Evolutionary conservation across 1,139 yeast species (phyloP).

Genomic region (Blastobotrys niveus): DNA sequence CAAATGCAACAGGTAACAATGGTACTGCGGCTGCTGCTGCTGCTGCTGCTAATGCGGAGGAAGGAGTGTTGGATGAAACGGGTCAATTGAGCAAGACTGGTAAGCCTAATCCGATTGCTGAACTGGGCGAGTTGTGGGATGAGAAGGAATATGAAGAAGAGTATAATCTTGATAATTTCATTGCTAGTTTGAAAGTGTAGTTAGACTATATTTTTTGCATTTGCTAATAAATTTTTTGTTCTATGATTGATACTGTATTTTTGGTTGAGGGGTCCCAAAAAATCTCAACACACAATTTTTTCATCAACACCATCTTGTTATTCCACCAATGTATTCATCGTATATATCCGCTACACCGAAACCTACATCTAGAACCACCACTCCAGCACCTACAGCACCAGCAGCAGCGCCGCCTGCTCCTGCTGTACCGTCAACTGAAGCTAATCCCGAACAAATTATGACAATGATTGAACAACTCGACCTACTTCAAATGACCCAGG

Average conservation of each 20-base stretch:
- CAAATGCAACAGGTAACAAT: no score
- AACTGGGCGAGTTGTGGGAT: conserved; percentile 94
- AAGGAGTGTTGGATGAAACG: conserved; percentile 44
- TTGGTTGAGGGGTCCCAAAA: no score
- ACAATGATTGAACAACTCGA: conserved; percentile 21
- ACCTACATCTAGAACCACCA: conserved; percentile 1
- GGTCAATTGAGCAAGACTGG: conserved; percentile 61
- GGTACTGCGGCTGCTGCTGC: conserved; percentile 37
- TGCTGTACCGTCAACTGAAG: background rate
- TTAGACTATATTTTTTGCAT: no score
- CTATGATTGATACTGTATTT: no score
- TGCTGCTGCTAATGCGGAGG: conserved; percentile 33
- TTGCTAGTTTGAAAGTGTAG: conserved; percentile 52
- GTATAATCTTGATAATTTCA: conserved; percentile 87
- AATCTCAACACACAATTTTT: no score
- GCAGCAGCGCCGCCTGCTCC: conserved; percentile 11
- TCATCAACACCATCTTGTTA: no score
- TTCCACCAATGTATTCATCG: conserved; percentile 14
- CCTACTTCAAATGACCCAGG: conserved; percentile 24
- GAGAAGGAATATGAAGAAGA: conserved; percentile 94
- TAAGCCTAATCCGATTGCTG: conserved; percentile 60
- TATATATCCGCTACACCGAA: conserved; percentile 15
- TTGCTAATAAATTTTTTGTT: no score
- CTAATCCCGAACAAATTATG: conserved; percentile 9
- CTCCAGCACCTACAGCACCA: conserved; percentile 1